Conservation (phyloP, 225 moss, liverwort and hornwort genomes). For the Antitrichia curtipendula region DNA sequence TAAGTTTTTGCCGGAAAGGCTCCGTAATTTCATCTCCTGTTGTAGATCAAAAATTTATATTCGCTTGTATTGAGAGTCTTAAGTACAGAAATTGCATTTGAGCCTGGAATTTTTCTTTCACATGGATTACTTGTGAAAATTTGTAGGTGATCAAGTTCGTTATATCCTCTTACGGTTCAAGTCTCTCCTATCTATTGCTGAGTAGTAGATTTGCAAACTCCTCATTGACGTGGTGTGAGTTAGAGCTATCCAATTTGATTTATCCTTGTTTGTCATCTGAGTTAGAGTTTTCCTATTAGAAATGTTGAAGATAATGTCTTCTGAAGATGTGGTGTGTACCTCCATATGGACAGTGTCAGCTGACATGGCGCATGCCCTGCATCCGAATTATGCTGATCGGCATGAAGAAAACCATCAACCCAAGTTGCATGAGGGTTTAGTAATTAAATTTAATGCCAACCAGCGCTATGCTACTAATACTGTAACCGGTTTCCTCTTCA, state of each 20-base stretch:
- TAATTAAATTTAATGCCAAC: constrained; percentile 75
- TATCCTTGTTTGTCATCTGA: neutral
- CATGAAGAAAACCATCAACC: constrained; percentile 90
- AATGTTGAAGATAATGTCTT: neutral
- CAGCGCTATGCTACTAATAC: constrained; percentile 78
- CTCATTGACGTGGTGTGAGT: neutral
- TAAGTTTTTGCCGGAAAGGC: neutral
- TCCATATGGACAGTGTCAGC: constrained; percentile 52
- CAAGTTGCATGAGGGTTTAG: constrained; percentile 64
- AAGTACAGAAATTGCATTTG: neutral
- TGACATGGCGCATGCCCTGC: constrained; percentile 86
- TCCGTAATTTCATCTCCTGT: neutral
- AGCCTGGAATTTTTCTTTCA: neutral
- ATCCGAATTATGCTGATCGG: constrained; percentile 70
- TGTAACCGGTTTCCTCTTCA: constrained; percentile 74
- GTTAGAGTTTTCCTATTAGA: neutral
- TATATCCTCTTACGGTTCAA: neutral
- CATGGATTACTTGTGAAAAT: neutral
- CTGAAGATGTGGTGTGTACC: neutral
- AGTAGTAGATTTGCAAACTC: neutral
- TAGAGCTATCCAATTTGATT: neutral
- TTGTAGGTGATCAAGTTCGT: neutral
- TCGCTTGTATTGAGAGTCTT: neutral
- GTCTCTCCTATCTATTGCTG: neutral
- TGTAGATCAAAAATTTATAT: neutral